These are phyloP conservation scores for Penicillium lividum DNA, from an alignment of 495 filamentous ascomycete genomes.

Conservation along the genomic window DNA sequence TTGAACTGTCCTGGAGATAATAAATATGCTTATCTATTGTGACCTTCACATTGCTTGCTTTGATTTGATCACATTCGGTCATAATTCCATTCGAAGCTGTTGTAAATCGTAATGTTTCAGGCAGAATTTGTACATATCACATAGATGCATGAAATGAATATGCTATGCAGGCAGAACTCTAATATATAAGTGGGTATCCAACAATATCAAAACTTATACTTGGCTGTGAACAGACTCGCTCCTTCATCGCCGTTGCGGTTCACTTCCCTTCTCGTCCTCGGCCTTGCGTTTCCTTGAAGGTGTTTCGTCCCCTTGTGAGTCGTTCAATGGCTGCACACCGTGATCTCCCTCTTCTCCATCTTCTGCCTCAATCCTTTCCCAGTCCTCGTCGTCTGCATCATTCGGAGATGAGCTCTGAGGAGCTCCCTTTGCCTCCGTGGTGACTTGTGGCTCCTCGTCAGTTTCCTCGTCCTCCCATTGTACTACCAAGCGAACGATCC, in stretches of 20 bases:
- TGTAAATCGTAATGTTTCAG: background rate
- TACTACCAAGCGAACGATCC: slow-evolving; percentile 62
- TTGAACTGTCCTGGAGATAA: background rate
- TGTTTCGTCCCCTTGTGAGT: slow-evolving; percentile 30
- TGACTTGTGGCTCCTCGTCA: background rate
- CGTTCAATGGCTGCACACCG: slow-evolving; percentile 35
- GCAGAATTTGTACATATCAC: slow-evolving; percentile 1
- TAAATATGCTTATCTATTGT: background rate
- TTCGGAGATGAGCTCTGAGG: slow-evolving; percentile 1
- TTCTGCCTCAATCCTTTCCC: slow-evolving; percentile 48
- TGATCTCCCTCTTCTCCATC: slow-evolving; percentile 41
- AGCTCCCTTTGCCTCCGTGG: background rate
- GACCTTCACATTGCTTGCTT: background rate
- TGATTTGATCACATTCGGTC: background rate
- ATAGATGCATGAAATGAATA: slow-evolving; percentile 4
- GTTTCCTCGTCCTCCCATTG: slow-evolving; percentile 21
- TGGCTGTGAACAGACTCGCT: background rate
- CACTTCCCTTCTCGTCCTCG: slow-evolving; percentile 26
- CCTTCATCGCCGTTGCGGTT: slow-evolving; percentile 16
- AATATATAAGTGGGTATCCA: slow-evolving; percentile 19
- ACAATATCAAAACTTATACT: background rate
- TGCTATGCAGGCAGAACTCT: slow-evolving; percentile 14
- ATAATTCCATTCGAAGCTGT: background rate
- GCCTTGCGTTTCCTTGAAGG: slow-evolving; percentile 43
- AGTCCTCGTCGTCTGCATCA: slow-evolving; percentile 39